These are phyloP conservation scores for Furcasterigmium furcatum DNA, from an alignment of 2,329 filamentous ascomycete genomes.

Conservation along the genomic window DNA sequence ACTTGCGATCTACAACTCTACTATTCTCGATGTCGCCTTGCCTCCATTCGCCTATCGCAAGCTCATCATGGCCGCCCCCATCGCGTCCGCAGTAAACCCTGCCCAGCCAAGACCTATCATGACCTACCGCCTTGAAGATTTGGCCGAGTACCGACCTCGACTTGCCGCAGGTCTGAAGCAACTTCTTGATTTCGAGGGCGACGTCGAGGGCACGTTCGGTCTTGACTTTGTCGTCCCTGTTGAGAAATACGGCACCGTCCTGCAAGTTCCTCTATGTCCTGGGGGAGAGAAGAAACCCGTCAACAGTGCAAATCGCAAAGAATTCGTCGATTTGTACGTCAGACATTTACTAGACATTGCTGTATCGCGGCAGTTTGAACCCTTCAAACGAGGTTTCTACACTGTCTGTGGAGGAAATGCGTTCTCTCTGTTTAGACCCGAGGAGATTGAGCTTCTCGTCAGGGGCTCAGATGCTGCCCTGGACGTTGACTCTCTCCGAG, in stretches of 20 bases:
- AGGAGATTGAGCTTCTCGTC: constrained; percentile 87
- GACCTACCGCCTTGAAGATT: constrained; percentile 74
- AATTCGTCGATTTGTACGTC: constrained; percentile 85
- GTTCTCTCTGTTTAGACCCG: constrained; percentile 79
- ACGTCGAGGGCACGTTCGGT: constrained; percentile 77
- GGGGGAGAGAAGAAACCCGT: constrained; percentile 73
- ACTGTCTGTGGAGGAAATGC: constrained; percentile 89
- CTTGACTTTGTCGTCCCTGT: constrained; percentile 77
- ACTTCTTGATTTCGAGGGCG: constrained; percentile 78
- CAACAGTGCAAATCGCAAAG: constrained; percentile 78
- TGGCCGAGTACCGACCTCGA: constrained; percentile 76
- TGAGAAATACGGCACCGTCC: constrained; percentile 70
- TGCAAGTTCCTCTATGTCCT: constrained; percentile 67
- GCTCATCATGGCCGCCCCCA: constrained; percentile 73
- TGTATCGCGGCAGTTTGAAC: constrained; percentile 81
- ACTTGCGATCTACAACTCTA: constrained; percentile 91
- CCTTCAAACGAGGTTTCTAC: constrained; percentile 92
- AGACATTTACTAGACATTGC: constrained; percentile 75
- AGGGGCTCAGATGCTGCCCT: constrained; percentile 81
- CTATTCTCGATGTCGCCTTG: constrained; percentile 82
- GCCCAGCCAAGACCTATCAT: constrained; percentile 59
- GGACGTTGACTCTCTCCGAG: constrained; percentile 71
- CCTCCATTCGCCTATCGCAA: constrained; percentile 90
- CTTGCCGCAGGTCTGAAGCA: constrained; percentile 73
- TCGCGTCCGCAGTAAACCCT: constrained; percentile 48